Percentiles rank a stretch among this genome's conserved stretches.
Evolutionary conservation across 1,284 basidiomycete species (phyloP).

Genomic region (Ceratobasidium sp.): DNA sequence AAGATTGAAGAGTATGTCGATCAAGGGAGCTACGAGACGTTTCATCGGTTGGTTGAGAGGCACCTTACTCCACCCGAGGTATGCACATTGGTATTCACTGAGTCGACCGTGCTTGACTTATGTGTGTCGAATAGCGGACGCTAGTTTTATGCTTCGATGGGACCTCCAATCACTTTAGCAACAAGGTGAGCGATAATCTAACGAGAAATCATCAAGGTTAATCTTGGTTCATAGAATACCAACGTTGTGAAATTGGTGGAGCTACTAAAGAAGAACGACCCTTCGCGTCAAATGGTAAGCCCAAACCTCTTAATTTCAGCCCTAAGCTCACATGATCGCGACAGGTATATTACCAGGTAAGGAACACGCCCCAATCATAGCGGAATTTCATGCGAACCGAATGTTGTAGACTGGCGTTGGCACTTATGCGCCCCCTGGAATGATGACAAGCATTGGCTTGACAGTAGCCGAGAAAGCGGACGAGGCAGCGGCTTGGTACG

Average conservation of each 20-base stretch:
- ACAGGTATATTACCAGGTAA: conserved; percentile 27
- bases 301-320: not conserved
- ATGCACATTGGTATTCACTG: not conserved
- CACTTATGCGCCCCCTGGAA: conserved; percentile 42
- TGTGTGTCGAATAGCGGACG: conserved; percentile 14
- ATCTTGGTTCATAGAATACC: conserved; percentile 16
- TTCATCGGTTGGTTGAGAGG: not conserved
- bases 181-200: conserved; percentile 12
- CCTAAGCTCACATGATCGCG: not conserved
- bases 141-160: conserved; percentile 51
- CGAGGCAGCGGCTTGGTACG: conserved; percentile 34
- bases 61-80: conserved; percentile 8
- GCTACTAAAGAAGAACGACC: conserved; percentile 46
- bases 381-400: not conserved
- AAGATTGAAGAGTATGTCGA: conserved; percentile 23
- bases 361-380: not conserved
- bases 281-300: conserved; percentile 43
- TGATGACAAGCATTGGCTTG: conserved; percentile 16
- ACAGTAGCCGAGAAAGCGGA: conserved; percentile 30
- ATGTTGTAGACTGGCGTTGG: conserved; percentile 45
- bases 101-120: not conserved
- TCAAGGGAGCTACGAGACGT: conserved; percentile 11
- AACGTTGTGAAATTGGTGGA: conserved; percentile 44
- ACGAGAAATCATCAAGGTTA: no score
- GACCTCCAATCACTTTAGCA: conserved; percentile 47